Percentiles rank a stretch among this genome's conserved stretches.
Conservation (phyloP, 371 early-diverging fungal genomes). For the Mortierella polycephala region DNA sequence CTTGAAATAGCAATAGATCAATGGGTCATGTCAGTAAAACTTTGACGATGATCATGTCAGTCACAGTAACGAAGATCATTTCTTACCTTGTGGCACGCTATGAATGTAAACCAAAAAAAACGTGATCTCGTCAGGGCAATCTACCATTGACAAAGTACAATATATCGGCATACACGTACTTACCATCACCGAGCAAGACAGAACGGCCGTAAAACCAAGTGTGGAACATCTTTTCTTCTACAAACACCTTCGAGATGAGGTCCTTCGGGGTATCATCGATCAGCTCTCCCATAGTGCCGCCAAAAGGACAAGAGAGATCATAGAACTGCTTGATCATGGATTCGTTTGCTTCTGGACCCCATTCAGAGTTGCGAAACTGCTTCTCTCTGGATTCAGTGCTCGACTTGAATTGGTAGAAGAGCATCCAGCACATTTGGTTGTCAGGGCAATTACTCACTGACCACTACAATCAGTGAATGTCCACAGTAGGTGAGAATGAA, state of each 20-base stretch:
- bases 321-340: conserved; percentile 9
- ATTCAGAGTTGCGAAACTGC: conserved; percentile 16
- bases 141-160: too few species aligned
- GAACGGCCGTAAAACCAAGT: conserved; percentile 31
- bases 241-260: conserved; percentile 22
- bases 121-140: too few species aligned
- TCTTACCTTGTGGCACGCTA: too few species aligned
- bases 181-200: conserved; percentile 34
- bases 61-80: too few species aligned
- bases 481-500: neutral
- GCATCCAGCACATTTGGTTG: conserved; percentile 20
- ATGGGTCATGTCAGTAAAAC: too few species aligned
- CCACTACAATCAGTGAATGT: too few species aligned
- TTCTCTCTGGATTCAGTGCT: neutral
- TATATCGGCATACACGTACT: too few species aligned
- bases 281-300: conserved; percentile 20
- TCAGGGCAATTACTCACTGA: conserved; percentile 5
- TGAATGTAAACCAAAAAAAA: neutral
- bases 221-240: conserved; percentile 33
- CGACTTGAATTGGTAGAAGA: conserved; percentile 1
- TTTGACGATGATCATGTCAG: too few species aligned
- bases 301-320: neutral
- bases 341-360: conserved; percentile 14
- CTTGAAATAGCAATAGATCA: too few species aligned
- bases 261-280: conserved; percentile 24